Conservation (phyloP, 345 rosid genomes). For the Rhodamnia argentea region DNA sequence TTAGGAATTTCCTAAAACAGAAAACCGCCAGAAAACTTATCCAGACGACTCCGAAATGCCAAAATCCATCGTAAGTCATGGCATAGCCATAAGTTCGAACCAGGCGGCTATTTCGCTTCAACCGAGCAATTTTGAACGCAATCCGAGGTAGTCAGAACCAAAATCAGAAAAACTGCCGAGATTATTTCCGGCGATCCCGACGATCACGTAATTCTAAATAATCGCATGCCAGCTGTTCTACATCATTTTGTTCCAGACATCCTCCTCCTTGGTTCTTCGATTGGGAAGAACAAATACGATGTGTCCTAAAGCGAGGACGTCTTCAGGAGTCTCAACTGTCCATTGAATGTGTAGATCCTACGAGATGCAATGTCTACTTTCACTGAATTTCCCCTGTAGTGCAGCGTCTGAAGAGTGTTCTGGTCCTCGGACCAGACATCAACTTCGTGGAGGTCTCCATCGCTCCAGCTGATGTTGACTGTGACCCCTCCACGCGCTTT, state of each 20-base stretch:
- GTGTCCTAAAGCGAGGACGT: neutral
- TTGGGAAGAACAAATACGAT: neutral
- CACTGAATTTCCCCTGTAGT: slow-evolving; percentile 39
- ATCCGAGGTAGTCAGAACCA: too few relatives aligned
- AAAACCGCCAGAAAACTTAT: too few relatives aligned
- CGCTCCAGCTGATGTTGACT: slow-evolving; percentile 59
- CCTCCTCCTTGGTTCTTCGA: neutral
- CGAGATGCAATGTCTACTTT: slow-evolving; percentile 29
- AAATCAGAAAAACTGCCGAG: too few relatives aligned
- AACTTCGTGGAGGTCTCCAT: slow-evolving; percentile 62
- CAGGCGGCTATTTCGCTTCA: too few relatives aligned
- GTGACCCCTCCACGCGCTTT: slow-evolving; percentile 76
- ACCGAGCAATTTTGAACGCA: too few relatives aligned
- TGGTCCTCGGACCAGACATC: slow-evolving; percentile 36
- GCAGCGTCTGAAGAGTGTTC: slow-evolving; percentile 24
- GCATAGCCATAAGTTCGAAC: too few relatives aligned
- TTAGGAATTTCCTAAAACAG: too few relatives aligned
- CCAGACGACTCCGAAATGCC: too few relatives aligned
- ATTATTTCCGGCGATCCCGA: too few relatives aligned
- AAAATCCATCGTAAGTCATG: too few relatives aligned
- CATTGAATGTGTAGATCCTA: slow-evolving; percentile 40
- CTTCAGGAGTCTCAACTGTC: slow-evolving; percentile 33
- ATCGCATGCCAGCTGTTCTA: too few relatives aligned
- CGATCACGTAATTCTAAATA: too few relatives aligned
- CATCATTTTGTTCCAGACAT: neutral